phyloP scores from a whole-genome alignment of 257 asterid genomes.

The Asclepias syriaca region DNA sequence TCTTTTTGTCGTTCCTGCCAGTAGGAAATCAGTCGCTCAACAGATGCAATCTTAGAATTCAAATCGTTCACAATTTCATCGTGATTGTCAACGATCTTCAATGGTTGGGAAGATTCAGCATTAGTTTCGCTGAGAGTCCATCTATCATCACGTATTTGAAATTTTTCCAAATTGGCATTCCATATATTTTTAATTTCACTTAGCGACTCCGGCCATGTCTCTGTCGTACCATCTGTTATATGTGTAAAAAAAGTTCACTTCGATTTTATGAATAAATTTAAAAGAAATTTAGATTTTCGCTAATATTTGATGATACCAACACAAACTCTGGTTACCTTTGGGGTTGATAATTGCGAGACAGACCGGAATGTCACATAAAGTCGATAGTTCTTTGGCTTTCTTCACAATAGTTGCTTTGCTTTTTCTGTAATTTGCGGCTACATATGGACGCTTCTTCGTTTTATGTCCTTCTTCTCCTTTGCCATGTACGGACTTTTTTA shows the following conservation, averaged over 20 bases:
- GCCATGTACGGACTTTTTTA: too few species aligned
- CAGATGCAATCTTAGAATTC: neutral
- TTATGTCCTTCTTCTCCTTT: neutral
- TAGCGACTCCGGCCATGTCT: neutral
- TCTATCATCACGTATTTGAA: neutral
- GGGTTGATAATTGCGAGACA: neutral
- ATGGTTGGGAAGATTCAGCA: too few species aligned
- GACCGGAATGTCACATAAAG: neutral
- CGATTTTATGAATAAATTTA: too few species aligned
- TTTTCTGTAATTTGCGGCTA: neutral
- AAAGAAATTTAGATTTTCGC: too few species aligned
- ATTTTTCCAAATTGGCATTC: neutral
- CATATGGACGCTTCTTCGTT: neutral
- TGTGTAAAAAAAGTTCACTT: too few species aligned
- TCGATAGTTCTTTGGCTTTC: neutral
- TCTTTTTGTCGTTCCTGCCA: neutral
- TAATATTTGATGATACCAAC: too few species aligned
- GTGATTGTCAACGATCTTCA: neutral
- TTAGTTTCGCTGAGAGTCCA: too few species aligned
- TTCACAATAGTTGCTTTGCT: neutral
- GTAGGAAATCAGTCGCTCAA: neutral
- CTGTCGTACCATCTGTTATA: neutral
- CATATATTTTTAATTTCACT: neutral
- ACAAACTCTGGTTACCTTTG: neutral
- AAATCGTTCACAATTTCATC: neutral